Evolutionary conservation across 352 stramenopile genomes (phyloP).

Genomic region (Phytopythium chamaehyphon): DNA sequence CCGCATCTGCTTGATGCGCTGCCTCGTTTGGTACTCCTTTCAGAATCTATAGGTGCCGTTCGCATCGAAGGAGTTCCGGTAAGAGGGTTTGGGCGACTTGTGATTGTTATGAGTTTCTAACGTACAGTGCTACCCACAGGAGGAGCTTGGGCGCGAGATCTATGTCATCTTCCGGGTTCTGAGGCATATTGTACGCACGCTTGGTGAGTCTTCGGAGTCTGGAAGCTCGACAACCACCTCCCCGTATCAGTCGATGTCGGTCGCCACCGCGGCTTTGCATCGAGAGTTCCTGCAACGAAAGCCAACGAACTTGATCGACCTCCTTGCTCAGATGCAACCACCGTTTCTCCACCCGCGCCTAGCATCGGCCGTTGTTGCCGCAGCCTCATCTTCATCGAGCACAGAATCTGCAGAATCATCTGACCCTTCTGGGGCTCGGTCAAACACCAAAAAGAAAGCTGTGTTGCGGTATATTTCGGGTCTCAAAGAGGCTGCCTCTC

Average conservation of each 20-base stretch:
- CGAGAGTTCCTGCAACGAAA: conserved; percentile 46
- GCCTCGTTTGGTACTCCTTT: conserved; percentile 42
- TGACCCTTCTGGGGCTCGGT: background rate
- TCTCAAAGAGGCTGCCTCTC: conserved; percentile 45
- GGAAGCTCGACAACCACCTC: background rate
- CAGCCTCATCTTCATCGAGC: conserved; percentile 9
- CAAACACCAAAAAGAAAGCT: conserved; percentile 23
- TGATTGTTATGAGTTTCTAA: conserved; percentile 6
- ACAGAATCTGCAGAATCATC: background rate
- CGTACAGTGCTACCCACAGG: no score
- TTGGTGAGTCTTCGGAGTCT: conserved; percentile 29
- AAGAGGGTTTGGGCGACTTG: conserved; percentile 8
- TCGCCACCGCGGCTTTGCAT: conserved; percentile 16
- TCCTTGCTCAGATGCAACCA: conserved; percentile 50
- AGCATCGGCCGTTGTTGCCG: conserved; percentile 44
- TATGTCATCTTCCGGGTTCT: conserved; percentile 68
- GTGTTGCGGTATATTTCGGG: conserved; percentile 39
- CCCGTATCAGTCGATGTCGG: background rate
- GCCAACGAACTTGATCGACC: conserved; percentile 34
- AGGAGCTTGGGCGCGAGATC: conserved; percentile 64
- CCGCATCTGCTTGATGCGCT: conserved; percentile 60
- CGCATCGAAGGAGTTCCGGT: conserved; percentile 69
- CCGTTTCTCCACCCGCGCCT: conserved; percentile 65
- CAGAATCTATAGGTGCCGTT: conserved; percentile 60
- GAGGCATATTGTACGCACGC: conserved; percentile 49